These are phyloP conservation scores for Oenanthe sinensis DNA, from an alignment of 129 eudicot species.

Conservation along the genomic window DNA sequence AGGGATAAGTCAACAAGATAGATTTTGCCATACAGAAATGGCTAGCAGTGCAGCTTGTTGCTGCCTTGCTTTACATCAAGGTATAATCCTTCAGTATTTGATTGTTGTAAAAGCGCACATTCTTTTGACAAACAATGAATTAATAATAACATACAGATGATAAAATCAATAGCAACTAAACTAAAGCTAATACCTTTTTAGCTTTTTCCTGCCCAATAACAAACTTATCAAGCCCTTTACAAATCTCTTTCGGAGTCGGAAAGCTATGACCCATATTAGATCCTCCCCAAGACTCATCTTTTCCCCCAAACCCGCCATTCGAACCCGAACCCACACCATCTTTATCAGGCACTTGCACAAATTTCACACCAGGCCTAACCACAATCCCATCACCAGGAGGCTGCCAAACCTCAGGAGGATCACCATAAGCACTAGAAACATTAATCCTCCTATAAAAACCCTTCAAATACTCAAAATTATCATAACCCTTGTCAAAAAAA, in stretches of 20 bases:
- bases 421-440: constrained; percentile 49
- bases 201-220: constrained; percentile 73
- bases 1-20: neutral
- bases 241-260: constrained; percentile 87
- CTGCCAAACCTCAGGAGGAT: constrained; percentile 99
- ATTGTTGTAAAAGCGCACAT: neutral
- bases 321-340: constrained; percentile 30
- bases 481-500: constrained; percentile 24
- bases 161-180: neutral
- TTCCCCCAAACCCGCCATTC: constrained; percentile 49
- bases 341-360: constrained; percentile 28
- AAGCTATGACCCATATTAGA: constrained; percentile 63
- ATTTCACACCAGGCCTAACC: constrained; percentile 48
- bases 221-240: constrained; percentile 71
- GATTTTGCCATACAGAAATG: neutral
- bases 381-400: constrained; percentile 74
- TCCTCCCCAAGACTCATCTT: constrained; percentile 83
- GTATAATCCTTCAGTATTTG: too few relatives aligned
- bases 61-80: neutral
- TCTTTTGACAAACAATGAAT: neutral
- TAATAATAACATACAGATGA: neutral
- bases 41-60: neutral
- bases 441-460: constrained; percentile 26
- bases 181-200: constrained; percentile 33
- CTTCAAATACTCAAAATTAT: constrained; percentile 11